Evolutionary conservation across 768 basidiomycete species (phyloP), one percentile per base, ranked within the genome.

Genomic region (Ephemerocybe angulata): DNA sequence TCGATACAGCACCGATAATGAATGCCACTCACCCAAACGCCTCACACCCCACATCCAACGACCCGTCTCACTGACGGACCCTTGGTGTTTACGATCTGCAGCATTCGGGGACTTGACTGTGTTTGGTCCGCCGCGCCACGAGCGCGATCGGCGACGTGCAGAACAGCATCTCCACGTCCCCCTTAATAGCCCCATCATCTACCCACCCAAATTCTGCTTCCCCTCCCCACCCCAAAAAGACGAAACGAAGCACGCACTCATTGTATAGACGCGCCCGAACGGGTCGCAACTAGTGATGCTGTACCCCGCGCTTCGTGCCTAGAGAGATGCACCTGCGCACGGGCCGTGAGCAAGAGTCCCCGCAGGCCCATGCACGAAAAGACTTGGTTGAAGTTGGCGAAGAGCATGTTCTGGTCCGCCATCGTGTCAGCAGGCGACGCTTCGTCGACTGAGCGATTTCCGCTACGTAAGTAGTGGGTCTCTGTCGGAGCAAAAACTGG

Each of bases 41-140:
- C 57, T 95, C 92, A 56, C 93, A 94, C n/a, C 90, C 90, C 0
- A 83, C 87, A 21, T 88, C 87, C 43, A 84, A 63, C n/a, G n/a
- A n/a, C n/a, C n/a, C n/a, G 97, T 98, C 75, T 99, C 97, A 42
- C 98, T 95, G 37, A 98, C 96, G 70, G 98, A 96, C 33, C 95
- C 82, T 99, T 99, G 15, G 97, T 99, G 68, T 99, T 99, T 47
- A 98, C 93, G 44, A 99, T 99, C 74, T 97, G 95, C 50, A 99
- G 74, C 65, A 96, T 92, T 21, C 97, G 79, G 10, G 96, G 95
- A 70, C 90, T 93, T 31, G 90, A 89, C 52, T 86, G 82, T 1
- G 93, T 90, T 44, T 93, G 88, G 73, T 97, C 94, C 13, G 93
- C 93, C 2, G 93, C 93, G 7, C 97, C 97, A 98, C 97, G 29